Conservation (phyloP, 148 eudicot genomes). For the Camellia lanceoleosa region DNA sequence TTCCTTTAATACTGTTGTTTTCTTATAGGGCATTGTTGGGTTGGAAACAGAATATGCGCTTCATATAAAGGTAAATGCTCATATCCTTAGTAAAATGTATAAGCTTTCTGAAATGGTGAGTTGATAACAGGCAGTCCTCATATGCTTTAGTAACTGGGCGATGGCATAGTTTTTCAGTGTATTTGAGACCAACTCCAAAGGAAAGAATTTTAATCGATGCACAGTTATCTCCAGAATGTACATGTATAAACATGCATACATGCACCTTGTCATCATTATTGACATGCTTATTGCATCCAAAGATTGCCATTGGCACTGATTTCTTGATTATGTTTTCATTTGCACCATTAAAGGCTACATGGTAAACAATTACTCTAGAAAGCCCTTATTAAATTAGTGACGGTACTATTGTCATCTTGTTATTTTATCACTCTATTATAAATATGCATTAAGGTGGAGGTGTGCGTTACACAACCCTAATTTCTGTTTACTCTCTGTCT, state of each 20-base stretch:
- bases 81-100: neutral
- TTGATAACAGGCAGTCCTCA: neutral
- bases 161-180: neutral
- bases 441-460: no score
- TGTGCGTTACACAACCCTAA: no score
- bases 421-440: no score
- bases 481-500: no score
- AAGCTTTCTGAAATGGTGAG: neutral
- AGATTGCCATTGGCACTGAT: neutral
- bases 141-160: neutral
- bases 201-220: neutral
- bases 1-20: constrained; percentile 6
- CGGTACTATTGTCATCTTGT: no score
- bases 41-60: constrained; percentile 74
- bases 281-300: neutral
- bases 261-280: neutral
- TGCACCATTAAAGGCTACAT: no score
- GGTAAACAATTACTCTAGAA: no score
- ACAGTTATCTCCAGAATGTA: neutral
- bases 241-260: neutral
- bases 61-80: constrained; percentile 66
- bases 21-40: constrained; percentile 75
- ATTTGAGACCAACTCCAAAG: neutral
- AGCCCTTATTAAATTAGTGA: no score
- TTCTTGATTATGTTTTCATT: neutral